A percentile compares a stretch with the other conserved stretches of the same genome.
Evolutionary conservation across 169 alveolate genomes (phyloP).

Genomic region (Cryptosporidium sp.): DNA sequence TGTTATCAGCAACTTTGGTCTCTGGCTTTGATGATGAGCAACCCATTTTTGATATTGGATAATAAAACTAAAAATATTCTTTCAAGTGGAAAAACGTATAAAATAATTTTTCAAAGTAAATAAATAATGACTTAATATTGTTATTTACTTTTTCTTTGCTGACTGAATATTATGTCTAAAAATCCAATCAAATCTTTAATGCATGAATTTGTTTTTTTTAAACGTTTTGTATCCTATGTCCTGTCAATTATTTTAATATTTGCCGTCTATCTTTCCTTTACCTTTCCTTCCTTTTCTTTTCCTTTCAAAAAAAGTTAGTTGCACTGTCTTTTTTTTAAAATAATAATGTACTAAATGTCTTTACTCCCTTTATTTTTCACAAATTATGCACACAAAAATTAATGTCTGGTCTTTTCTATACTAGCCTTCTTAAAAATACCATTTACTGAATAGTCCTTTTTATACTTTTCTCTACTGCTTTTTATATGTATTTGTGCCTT

Average conservation of each 20-base stretch:
- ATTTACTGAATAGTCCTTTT: not conserved
- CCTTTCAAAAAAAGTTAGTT: not conserved
- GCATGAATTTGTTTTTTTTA: conserved; percentile 18
- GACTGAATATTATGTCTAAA: conserved; percentile 11
- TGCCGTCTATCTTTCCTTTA: conserved; percentile 31
- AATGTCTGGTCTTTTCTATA: conserved; percentile 23
- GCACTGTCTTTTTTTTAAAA: not conserved
- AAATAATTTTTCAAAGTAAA: conserved; percentile 2
- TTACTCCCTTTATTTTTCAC: not conserved
- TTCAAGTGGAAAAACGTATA: not conserved
- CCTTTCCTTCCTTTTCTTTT: not conserved
- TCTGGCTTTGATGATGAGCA: conserved; percentile 74
- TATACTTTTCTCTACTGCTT: not conserved
- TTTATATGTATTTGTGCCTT: not conserved
- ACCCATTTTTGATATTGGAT: conserved; percentile 53
- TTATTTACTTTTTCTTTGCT: not conserved
- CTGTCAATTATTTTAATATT: conserved; percentile 33
- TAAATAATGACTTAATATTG: not conserved
- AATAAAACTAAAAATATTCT: not conserved
- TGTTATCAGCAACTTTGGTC: conserved; percentile 47
- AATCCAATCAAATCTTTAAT: conserved; percentile 38
- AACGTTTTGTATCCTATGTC: conserved; percentile 47
- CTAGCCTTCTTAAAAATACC: not conserved
- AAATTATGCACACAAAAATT: conserved; percentile 16
- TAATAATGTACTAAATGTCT: not conserved